Conservation (phyloP, 257 asterid species). For the Cruciata laevipes region DNA sequence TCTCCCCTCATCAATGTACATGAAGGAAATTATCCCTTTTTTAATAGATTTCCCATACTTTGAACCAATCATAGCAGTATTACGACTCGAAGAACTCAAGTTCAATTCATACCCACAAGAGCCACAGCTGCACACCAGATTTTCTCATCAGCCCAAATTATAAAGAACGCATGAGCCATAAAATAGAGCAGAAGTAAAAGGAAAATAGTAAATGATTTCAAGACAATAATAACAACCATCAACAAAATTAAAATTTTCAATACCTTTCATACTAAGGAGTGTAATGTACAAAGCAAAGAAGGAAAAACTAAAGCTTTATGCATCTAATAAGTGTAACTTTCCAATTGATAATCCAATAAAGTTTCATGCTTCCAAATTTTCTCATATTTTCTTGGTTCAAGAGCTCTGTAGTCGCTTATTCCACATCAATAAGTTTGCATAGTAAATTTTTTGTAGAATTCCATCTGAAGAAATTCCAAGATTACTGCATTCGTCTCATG, state of each 20-base stretch:
- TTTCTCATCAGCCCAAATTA: neutral
- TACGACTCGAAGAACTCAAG: constrained; percentile 74
- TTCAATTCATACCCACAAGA: constrained; percentile 72
- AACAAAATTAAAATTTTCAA: neutral
- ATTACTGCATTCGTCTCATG: neutral
- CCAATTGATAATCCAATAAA: neutral
- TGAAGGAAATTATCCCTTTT: constrained; percentile 73
- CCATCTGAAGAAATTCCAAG: neutral
- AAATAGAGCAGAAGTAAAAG: neutral
- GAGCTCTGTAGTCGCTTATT: no score
- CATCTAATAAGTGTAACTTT: neutral
- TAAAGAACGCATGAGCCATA: neutral
- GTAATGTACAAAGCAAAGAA: neutral
- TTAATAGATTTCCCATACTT: constrained; percentile 70
- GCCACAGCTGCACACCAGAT: constrained; percentile 62
- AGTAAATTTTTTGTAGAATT: neutral
- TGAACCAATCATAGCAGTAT: constrained; percentile 68
- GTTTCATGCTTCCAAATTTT: neutral
- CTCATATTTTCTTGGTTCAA: neutral
- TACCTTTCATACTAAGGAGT: neutral
- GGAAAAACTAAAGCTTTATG: neutral
- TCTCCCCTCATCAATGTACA: constrained; percentile 66
- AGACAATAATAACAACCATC: neutral
- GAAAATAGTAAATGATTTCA: neutral
- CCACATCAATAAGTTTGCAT: no score